Evolutionary conservation across 2,329 filamentous ascomycete genomes (phyloP).

Genomic region (Penicillium sp.): DNA sequence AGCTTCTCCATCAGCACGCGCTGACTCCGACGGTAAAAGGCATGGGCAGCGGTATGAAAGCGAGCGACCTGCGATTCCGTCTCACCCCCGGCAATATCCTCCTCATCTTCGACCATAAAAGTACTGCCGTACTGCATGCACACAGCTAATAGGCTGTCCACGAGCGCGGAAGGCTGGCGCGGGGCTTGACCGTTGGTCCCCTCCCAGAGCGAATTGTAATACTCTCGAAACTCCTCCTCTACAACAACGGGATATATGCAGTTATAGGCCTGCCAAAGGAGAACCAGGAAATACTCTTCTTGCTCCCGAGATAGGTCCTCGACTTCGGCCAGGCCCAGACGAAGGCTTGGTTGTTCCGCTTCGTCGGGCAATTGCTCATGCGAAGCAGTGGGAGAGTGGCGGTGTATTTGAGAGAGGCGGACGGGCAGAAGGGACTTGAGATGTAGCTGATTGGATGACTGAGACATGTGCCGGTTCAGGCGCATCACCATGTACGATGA

Average conservation of each 20-base stretch:
- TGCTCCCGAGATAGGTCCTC: conserved; percentile 37
- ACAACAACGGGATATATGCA: conserved; percentile 40
- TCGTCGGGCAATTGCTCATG: conserved; percentile 3
- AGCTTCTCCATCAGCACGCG: conserved; percentile 37
- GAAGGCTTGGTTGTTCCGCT: conserved; percentile 9
- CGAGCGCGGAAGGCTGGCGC: conserved; percentile 45
- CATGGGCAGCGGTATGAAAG: conserved; percentile 37
- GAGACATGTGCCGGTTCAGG: conserved; percentile 27
- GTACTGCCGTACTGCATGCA: conserved; percentile 47
- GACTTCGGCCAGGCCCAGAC: conserved; percentile 1
- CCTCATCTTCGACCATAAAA: conserved; percentile 15
- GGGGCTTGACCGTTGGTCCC: conserved; percentile 11
- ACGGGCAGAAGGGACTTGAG: conserved; percentile 20
- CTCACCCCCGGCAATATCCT: conserved; percentile 1
- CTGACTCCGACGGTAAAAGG: conserved; percentile 44
- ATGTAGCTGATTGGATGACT: conserved; percentile 25
- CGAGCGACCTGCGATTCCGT: conserved; percentile 22
- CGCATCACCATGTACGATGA: conserved; percentile 43
- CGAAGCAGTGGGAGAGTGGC: not conserved
- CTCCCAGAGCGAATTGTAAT: conserved; percentile 42
- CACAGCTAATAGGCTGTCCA: conserved; percentile 50
- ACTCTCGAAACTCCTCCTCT: conserved; percentile 39
- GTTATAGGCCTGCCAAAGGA: conserved; percentile 49
- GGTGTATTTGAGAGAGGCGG: conserved; percentile 12
- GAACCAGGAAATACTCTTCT: conserved; percentile 46